Base-by-base conservation (phyloP, 352 stramenopile genomes). In the Peronosclerospora sorghi region DNA sequence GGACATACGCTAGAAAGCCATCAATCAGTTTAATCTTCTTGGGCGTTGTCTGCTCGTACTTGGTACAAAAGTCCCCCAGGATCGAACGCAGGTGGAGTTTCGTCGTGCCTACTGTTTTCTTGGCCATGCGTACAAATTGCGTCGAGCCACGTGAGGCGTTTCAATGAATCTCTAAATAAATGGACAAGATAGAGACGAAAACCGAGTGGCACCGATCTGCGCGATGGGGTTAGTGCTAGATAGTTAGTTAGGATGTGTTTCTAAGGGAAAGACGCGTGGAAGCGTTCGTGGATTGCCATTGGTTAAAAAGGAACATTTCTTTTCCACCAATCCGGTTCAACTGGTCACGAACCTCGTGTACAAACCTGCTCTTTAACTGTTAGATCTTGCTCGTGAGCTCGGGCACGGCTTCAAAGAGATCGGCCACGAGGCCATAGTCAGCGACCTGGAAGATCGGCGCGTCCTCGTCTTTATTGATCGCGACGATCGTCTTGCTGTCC, bases 381-480 rank as follows among this genome's bases (percentile, higher is more conserved):
- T 77, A 98, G 54, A 98, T 65, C 73, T 99, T 99, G 51, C 97
- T 78, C 5, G 92, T 97, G 47, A 99, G 70, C 66, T 99, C 95
- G 2, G 96, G 96, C 27, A 99, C 85, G 42, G 76, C 90, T 20
- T 85, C 85, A 70, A 99, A 99, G 34, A 99, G 78, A 72, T 99
- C 96, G 29, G 70, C 93, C n/a, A 98, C 90, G 14, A 99, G 72
- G 23, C 96, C 96, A 68, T 98, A 99, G 83, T 99, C 96, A 19
- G 95, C 86, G 24, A 99, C 94, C 61, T 97, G 84, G 74, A 99
- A 99, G 66, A 99, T 98, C 24, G 96, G 96, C 7, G 96, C 96
- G 52, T 99, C 96, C 28, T 95, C 82, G 78, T 99, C 96, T 72
- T 98, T 99, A 72, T 99, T 99, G 66, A 99, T 99, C 28, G 94